phyloP scores from a whole-genome alignment of 352 stramenopile species.

The Phytophthora pisi region DNA sequence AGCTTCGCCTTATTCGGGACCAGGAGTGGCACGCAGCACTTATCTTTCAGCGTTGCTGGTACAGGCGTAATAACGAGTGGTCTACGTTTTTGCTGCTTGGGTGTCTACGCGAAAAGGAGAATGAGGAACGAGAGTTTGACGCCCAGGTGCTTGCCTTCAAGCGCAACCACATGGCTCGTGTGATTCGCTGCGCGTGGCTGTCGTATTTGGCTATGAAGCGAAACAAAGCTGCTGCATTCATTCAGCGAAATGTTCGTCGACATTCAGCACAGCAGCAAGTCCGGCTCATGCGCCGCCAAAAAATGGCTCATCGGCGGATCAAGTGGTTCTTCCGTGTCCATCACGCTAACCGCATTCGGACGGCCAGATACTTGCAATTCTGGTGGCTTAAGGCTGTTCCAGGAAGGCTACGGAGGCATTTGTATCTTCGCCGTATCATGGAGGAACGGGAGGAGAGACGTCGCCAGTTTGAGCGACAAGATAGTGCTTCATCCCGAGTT shows the following conservation, averaged over 20 bases:
- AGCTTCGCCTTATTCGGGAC: slow-evolving; percentile 33
- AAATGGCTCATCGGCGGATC: slow-evolving; percentile 69
- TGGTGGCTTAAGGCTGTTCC: slow-evolving; percentile 68
- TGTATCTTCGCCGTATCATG: slow-evolving; percentile 34
- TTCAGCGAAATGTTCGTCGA: slow-evolving; percentile 55
- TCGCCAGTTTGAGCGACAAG: slow-evolving; percentile 25
- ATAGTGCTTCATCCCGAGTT: slow-evolving; percentile 50
- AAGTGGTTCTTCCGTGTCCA: slow-evolving; percentile 81
- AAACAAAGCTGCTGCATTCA: slow-evolving; percentile 35
- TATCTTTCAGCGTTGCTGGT: slow-evolving; percentile 80
- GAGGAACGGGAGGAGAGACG: slow-evolving; percentile 17
- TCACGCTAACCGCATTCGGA: slow-evolving; percentile 44
- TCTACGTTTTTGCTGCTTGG: slow-evolving; percentile 84
- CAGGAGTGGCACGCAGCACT: slow-evolving; percentile 68
- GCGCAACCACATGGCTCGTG: slow-evolving; percentile 44
- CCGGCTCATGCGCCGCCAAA: slow-evolving; percentile 35
- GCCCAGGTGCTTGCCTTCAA: slow-evolving; percentile 48
- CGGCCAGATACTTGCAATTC: slow-evolving; percentile 66
- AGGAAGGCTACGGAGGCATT: slow-evolving; percentile 51
- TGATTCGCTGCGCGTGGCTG: slow-evolving; percentile 52
- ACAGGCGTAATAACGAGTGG: slow-evolving; percentile 82
- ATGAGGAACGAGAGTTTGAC: slow-evolving; percentile 63
- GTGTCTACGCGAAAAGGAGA: slow-evolving; percentile 72
- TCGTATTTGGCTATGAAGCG: slow-evolving; percentile 33
- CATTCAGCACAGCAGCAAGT: slow-evolving; percentile 37